phyloP scores from a whole-genome alignment of 75 land plant species.

The Sequoia sempervirens region DNA sequence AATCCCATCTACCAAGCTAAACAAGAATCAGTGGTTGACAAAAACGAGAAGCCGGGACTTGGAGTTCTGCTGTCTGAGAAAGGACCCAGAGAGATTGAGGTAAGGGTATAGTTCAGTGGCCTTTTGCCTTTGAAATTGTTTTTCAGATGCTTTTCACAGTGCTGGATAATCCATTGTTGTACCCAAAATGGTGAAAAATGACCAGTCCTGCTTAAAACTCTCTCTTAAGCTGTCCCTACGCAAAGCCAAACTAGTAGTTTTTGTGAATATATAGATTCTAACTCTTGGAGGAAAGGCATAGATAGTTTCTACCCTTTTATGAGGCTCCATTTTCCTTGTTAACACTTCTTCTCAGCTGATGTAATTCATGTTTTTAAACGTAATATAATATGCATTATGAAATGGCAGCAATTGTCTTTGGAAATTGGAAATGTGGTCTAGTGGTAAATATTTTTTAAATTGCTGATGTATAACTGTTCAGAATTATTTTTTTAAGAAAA shows the following conservation, averaged over 20 bases:
- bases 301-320: neutral
- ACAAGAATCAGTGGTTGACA: neutral
- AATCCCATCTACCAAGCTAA: conserved; percentile 22
- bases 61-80: conserved; percentile 14
- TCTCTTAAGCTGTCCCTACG: neutral
- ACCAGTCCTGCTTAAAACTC: neutral
- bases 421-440: neutral
- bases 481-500: neutral
- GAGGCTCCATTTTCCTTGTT: neutral
- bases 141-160: neutral
- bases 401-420: neutral
- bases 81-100: conserved; percentile 24
- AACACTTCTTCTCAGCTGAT: neutral
- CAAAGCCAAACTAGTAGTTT: neutral
- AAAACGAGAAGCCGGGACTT: conserved; percentile 16
- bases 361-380: neutral
- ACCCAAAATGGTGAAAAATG: neutral
- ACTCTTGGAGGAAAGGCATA: neutral
- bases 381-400: neutral
- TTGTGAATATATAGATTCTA: neutral
- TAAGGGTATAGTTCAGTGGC: conserved; percentile 15
- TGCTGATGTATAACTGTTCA: neutral
- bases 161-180: neutral
- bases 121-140: neutral
- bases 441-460: neutral